Evolutionary conservation across 805 yeast genomes (phyloP), one percentile per base, ranked within the genome.

Genomic region (Komagataella populi): DNA sequence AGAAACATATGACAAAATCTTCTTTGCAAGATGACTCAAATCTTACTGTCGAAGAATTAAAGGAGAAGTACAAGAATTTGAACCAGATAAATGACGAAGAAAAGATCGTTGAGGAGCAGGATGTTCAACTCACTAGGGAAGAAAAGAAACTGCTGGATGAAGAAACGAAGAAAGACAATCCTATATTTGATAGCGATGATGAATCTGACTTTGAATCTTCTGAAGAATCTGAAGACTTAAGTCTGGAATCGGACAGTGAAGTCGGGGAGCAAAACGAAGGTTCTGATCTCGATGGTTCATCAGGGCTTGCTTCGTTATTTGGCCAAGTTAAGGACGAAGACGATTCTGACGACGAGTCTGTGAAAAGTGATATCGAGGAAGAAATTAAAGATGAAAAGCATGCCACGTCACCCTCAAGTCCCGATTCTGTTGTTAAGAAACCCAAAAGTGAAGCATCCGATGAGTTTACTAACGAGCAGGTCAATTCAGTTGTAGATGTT

Each of bases 401-500:
- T 1, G 60, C 61, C 6, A 70, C 72, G 0, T 69, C 72, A 6
- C 59, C 64, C 16, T 66, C 71, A 3, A 63, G 72, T 1, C 70
- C 71, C 6, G 67, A 62, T 12, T 61, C 59, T 45, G 65, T 60
- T 6, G 65, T 57, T 6, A 55, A 56, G 6, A 24, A 45, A 18
- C 24, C 57, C 4, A 43, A 6, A 44, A 53, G 60, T 52, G 55
- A 61, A 18, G 48, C 24, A 5, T 55, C 57, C 17, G 59, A 63
- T 12, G 64, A 60, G 30, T 61, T 60, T 23, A 67, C 65, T 44
- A 66, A 65, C 45, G 69, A 65, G 50, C 69, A 68, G 14, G 62
- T 57, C 36, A 64, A 65, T 12, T 64, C 75, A 18, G 80, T 79
- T 43, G 76, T 81, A 1, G 90, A 85, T 64, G 95, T 89, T 6